phyloP scores from a whole-genome alignment of 1,284 basidiomycete genomes.

The Vanrija sp. region DNA sequence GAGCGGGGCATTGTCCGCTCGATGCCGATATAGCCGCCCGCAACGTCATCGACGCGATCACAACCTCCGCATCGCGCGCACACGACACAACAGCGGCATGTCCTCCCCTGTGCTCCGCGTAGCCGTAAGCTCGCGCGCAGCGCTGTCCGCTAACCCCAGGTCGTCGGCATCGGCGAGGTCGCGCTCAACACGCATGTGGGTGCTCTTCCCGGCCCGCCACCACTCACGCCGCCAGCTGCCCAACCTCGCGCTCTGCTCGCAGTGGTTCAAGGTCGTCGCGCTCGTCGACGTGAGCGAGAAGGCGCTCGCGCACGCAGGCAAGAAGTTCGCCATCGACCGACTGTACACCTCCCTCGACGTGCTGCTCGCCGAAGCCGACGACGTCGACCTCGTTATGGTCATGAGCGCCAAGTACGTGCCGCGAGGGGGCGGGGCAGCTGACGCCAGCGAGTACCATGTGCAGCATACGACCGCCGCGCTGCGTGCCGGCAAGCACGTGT shows the following conservation, averaged over 20 bases:
- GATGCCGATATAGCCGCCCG: too few species aligned
- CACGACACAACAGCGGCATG: too few species aligned
- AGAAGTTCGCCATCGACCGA: slow-evolving; percentile 35
- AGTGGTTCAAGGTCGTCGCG: slow-evolving; percentile 23
- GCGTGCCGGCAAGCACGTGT: slow-evolving; percentile 29
- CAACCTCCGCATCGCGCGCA: too few species aligned
- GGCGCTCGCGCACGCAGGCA: slow-evolving; percentile 30
- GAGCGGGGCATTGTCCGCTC: too few species aligned
- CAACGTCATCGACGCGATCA: too few species aligned
- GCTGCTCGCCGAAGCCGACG: slow-evolving; percentile 22
- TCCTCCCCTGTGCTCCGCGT: not conserved
- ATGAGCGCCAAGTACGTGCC: slow-evolving; percentile 25
- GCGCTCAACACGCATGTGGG: slow-evolving; percentile 12
- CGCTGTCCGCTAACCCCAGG: not conserved
- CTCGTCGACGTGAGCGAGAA: slow-evolving; percentile 41
- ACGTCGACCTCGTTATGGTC: slow-evolving; percentile 42
- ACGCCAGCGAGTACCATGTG: slow-evolving; percentile 17
- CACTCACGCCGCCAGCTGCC: slow-evolving; percentile 9
- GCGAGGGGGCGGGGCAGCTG: not conserved
- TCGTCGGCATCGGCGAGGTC: slow-evolving; percentile 15
- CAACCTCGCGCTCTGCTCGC: slow-evolving; percentile 17
- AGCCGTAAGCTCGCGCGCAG: not conserved
- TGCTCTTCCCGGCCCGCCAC: not conserved
- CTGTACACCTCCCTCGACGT: slow-evolving; percentile 18
- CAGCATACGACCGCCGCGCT: slow-evolving; percentile 17